Evolutionary conservation across 1,284 basidiomycete species (phyloP).

Genomic region (Papiliotrema fonsecae): DNA sequence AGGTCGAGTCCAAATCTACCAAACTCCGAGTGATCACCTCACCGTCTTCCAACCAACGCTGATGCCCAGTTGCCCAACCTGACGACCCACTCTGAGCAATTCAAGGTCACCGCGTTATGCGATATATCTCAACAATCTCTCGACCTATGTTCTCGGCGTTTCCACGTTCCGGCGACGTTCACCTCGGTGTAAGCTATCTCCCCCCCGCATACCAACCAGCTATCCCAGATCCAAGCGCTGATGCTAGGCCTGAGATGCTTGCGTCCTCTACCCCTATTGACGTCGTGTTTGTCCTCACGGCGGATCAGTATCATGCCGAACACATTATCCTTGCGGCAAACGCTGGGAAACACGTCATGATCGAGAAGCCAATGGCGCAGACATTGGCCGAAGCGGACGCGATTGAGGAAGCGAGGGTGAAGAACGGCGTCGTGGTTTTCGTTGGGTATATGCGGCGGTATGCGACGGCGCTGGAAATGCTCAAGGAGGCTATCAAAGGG

Average conservation of each 20-base stretch:
- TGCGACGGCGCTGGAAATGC: constrained; percentile 34
- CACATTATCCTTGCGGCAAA: constrained; percentile 25
- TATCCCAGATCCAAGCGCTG: no score
- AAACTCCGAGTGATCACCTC: background rate
- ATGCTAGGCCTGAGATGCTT: constrained; percentile 14
- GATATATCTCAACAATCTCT: constrained; percentile 21
- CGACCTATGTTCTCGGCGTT: constrained; percentile 16
- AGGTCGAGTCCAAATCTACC: background rate
- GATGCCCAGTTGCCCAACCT: constrained; percentile 18
- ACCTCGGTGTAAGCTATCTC: constrained; percentile 18
- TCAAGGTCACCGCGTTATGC: constrained; percentile 19
- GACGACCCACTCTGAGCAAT: constrained; percentile 14
- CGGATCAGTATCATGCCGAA: constrained; percentile 12
- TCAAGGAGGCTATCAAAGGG: constrained; percentile 39
- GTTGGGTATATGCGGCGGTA: constrained; percentile 48
- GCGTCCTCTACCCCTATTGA: constrained; percentile 17
- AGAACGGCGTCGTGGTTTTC: constrained; percentile 33
- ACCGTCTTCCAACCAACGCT: background rate
- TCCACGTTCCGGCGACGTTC: constrained; percentile 13
- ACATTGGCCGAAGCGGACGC: constrained; percentile 31
- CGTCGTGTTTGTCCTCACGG: constrained; percentile 20
- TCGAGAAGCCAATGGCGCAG: constrained; percentile 46
- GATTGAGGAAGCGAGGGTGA: constrained; percentile 31
- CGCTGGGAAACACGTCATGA: constrained; percentile 37
- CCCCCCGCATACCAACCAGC: no score